A percentile compares a stretch with the other conserved stretches of the same genome.
These are phyloP conservation scores for Nothopassalora personata DNA, from an alignment of 2,329 filamentous ascomycete species.

Conservation along the genomic window DNA sequence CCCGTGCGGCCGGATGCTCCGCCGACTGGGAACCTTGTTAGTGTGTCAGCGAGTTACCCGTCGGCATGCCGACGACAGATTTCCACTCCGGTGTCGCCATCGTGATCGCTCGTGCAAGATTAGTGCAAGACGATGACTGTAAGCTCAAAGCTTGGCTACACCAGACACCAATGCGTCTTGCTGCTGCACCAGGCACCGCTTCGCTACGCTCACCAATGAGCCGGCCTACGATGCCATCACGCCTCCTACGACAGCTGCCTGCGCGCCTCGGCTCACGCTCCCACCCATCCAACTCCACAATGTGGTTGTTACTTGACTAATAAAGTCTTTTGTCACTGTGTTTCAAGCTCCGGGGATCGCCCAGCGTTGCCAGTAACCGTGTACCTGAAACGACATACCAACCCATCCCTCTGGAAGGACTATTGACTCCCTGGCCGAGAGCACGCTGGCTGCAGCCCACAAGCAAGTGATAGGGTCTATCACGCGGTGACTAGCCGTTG, in stretches of 20 bases:
- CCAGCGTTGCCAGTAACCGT: background rate
- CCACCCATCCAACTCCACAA: background rate
- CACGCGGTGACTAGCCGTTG: background rate
- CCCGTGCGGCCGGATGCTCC: background rate
- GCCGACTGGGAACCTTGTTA: background rate
- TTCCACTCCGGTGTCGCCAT: background rate
- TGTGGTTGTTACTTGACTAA: background rate
- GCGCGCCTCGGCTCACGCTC: background rate
- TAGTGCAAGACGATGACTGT: too few relatives aligned
- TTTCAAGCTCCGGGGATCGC: background rate
- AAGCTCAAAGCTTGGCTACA: too few relatives aligned
- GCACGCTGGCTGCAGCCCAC: background rate
- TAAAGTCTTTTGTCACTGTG: background rate
- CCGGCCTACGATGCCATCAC: background rate
- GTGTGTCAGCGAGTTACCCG: background rate
- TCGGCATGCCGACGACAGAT: background rate
- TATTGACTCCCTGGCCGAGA: background rate
- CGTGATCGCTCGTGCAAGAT: background rate
- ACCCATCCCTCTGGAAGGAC: background rate
- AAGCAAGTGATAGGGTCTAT: background rate
- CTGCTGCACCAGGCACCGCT: background rate
- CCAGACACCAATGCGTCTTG: background rate
- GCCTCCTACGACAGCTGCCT: background rate
- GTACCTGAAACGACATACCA: background rate
- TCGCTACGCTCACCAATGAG: background rate